phyloP scores from a whole-genome alignment of 1,284 basidiomycete species.

The Irpex lacteus region DNA sequence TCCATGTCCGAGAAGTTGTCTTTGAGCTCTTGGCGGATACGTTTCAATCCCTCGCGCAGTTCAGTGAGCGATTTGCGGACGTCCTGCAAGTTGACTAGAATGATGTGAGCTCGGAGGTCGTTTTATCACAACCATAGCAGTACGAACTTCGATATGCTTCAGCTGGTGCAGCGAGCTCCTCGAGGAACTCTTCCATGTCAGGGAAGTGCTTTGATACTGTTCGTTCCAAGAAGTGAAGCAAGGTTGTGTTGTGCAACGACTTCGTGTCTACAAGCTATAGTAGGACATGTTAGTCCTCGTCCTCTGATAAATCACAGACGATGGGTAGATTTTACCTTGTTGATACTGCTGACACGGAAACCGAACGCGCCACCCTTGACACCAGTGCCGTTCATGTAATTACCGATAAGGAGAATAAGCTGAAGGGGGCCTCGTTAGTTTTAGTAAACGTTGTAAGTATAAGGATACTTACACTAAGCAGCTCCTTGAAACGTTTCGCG shows the following conservation, averaged over 20 bases:
- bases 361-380: constrained; percentile 97
- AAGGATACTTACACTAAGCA: constrained; percentile 65
- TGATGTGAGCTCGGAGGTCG: constrained; percentile 7
- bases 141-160: constrained; percentile 87
- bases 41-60: constrained; percentile 76
- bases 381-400: constrained; percentile 97
- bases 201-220: constrained; percentile 89
- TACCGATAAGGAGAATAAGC: constrained; percentile 94
- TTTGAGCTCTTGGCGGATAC: constrained; percentile 75
- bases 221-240: constrained; percentile 93
- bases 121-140: not conserved
- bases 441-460: constrained; percentile 15
- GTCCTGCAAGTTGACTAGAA: constrained; percentile 73
- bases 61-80: constrained; percentile 70
- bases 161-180: constrained; percentile 86
- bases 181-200: constrained; percentile 84
- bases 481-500: constrained; percentile 83
- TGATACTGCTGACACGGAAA: constrained; percentile 97
- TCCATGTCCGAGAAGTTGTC: constrained; percentile 76
- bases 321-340: constrained; percentile 62
- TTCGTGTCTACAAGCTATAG: constrained; percentile 93
- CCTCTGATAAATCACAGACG: not conserved
- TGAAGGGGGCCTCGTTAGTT: constrained; percentile 27
- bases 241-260: constrained; percentile 88
- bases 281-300: not conserved